These are phyloP conservation scores for Discostella pseudostelligera DNA, from an alignment of 108 stramenopile species.

Conservation along the genomic window DNA sequence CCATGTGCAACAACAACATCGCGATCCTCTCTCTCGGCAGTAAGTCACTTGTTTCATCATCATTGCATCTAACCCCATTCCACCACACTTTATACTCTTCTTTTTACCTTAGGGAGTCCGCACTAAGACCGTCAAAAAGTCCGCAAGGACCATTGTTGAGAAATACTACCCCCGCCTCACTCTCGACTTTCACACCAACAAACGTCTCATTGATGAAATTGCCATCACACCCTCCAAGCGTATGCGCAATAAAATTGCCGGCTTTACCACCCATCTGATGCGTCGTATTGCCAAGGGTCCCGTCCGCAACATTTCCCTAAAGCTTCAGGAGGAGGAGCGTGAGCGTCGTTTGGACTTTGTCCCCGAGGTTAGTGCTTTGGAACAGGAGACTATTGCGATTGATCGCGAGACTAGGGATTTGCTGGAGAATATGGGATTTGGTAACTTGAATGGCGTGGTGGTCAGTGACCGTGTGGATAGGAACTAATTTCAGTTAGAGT, in stretches of 20 bases:
- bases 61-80: not conserved
- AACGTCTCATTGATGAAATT: slow-evolving; percentile 96
- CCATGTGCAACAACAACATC: too few relatives aligned
- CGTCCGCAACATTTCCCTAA: slow-evolving; percentile 98
- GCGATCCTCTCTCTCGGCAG: not conserved
- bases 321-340: slow-evolving; percentile 99
- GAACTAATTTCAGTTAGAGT: slow-evolving; percentile 16
- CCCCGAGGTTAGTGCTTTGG: slow-evolving; percentile 98
- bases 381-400: slow-evolving; percentile 93
- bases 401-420: slow-evolving; percentile 97
- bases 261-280: slow-evolving; percentile 99
- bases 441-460: slow-evolving; percentile 74
- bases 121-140: slow-evolving; percentile 99
- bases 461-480: slow-evolving; percentile 52
- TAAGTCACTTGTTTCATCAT: slow-evolving; percentile 16
- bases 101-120: slow-evolving; percentile 90
- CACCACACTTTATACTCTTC: slow-evolving; percentile 2
- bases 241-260: slow-evolving; percentile 99
- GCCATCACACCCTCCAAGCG: slow-evolving; percentile 99
- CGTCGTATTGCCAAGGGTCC: slow-evolving; percentile 99
- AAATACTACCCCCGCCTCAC: slow-evolving; percentile 99
- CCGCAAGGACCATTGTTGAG: slow-evolving; percentile 99
- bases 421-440: slow-evolving; percentile 91
- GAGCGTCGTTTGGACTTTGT: slow-evolving; percentile 99
- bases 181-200: slow-evolving; percentile 99